phyloP scores from a whole-genome alignment of 331 rosid genomes.

The Quercus tomentella region DNA sequence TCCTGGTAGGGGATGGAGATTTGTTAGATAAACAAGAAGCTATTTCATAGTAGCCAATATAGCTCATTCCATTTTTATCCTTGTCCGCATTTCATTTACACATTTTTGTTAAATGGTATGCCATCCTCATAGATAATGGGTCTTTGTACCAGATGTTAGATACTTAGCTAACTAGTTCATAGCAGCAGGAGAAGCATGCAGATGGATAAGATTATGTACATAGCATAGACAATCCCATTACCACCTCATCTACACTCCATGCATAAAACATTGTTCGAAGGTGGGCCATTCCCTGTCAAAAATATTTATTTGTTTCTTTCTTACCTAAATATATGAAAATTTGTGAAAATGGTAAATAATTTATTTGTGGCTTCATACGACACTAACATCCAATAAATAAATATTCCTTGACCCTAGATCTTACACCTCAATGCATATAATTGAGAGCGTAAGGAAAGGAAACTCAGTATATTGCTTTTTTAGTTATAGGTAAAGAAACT shows the following conservation, averaged over 20 bases:
- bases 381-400: not conserved
- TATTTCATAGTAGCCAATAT: too few relatives aligned
- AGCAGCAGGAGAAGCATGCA: too few relatives aligned
- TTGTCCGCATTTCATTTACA: not conserved
- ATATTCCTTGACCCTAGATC: not conserved
- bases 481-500: constrained; percentile 16
- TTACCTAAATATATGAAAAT: not conserved
- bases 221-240: not conserved
- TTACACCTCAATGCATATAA: not conserved
- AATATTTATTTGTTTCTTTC: not conserved
- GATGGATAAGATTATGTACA: not conserved
- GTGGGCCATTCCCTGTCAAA: not conserved
- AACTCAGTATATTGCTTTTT: constrained; percentile 34
- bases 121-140: not conserved
- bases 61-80: not conserved
- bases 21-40: too few relatives aligned
- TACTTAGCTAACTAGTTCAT: not conserved
- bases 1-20: too few relatives aligned
- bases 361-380: not conserved
- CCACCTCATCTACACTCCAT: not conserved
- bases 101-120: not conserved
- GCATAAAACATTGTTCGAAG: not conserved
- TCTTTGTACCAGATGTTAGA: not conserved
- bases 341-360: not conserved
- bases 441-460: not conserved